phyloP scores from a whole-genome alignment of 2,329 filamentous ascomycete genomes.

The Lojkania enalia region DNA sequence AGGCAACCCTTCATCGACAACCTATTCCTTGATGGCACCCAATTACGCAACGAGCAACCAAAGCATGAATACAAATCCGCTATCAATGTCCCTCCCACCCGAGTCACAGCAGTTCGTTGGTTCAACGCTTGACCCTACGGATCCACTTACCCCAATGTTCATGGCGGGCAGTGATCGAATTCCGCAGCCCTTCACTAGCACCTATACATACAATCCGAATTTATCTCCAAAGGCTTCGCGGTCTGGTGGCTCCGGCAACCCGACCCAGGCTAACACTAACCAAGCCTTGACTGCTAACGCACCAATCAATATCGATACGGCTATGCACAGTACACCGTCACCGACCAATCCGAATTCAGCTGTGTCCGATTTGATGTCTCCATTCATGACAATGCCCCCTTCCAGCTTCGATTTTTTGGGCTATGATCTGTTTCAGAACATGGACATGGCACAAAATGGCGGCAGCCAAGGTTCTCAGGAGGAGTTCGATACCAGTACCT shows the following conservation, averaged over 20 bases:
- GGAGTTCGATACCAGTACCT: not conserved
- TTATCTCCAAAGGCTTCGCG: conserved; percentile 34
- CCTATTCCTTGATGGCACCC: conserved; percentile 23
- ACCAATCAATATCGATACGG: conserved; percentile 12
- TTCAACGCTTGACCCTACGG: conserved; percentile 48
- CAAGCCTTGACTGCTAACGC: conserved; percentile 48
- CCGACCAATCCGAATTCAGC: conserved; percentile 3
- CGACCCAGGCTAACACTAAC: conserved; percentile 16
- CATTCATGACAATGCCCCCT: not conserved
- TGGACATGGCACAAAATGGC: not conserved
- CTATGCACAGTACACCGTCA: not conserved
- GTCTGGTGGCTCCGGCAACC: conserved; percentile 1
- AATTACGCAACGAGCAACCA: conserved; percentile 33
- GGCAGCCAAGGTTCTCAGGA: not conserved
- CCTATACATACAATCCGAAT: conserved; percentile 53
- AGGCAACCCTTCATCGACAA: conserved; percentile 25
- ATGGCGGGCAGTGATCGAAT: conserved; percentile 51
- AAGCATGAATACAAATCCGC: conserved; percentile 45
- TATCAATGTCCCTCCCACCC: conserved; percentile 55
- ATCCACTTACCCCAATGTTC: conserved; percentile 51
- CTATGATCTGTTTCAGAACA: not conserved
- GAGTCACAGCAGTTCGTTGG: conserved; percentile 60
- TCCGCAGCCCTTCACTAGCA: conserved; percentile 44
- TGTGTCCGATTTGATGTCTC: conserved; percentile 4
- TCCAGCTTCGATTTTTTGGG: not conserved